Base-by-base conservation (phyloP, 2,329 filamentous ascomycete species). In the Ceratocystis destructans region DNA sequence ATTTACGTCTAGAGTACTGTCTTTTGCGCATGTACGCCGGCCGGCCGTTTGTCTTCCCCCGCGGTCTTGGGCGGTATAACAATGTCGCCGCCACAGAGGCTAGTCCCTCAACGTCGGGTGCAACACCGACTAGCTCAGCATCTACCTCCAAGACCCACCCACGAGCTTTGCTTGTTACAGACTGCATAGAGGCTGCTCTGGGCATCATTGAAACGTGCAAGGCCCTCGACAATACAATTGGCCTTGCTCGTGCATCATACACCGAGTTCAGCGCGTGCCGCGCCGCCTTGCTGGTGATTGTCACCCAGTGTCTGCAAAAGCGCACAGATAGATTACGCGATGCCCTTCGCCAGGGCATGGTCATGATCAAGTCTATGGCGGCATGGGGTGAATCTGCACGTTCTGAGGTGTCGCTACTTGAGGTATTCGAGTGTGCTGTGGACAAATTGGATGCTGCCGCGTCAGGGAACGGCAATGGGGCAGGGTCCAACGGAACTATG, bases 191-290 rank as follows among this genome's bases (percentile, higher is more conserved):
- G 65, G 80, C 80, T 1, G 80, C 81, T 1, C 71, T 81, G 33
- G 76, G 78, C 66, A 78, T 81, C 10, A 75, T 83, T 20, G 77
- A 80, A 55, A 76, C 81, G 3, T 82, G 80, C 68, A 77, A 77
- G 50, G 73, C 78, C 3, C 76, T 83, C 3, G 77, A 78, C 48
- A 77, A 77, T 57, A 79, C 77, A n/a, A 77, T 79, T 15, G 81
- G 80, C 17, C 78, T 83, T 64, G 80, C 81, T 5, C 77, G 80
- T 37, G 79, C 80, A 2, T 82, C 80, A 0, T 83, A 82, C 69
- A 82, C 80, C 2, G 81, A 83, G 69, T 83, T 82, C 70, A 81
- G 79, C 70, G 79, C 80, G 2, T 82, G 80, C 63, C 79, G 81
- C 53, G 80, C 80, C 8, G 80, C 81, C 7, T 73, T 83, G 5